These are phyloP conservation scores for Prunella vulgaris DNA, from an alignment of 257 asterid species.

Conservation along the genomic window DNA sequence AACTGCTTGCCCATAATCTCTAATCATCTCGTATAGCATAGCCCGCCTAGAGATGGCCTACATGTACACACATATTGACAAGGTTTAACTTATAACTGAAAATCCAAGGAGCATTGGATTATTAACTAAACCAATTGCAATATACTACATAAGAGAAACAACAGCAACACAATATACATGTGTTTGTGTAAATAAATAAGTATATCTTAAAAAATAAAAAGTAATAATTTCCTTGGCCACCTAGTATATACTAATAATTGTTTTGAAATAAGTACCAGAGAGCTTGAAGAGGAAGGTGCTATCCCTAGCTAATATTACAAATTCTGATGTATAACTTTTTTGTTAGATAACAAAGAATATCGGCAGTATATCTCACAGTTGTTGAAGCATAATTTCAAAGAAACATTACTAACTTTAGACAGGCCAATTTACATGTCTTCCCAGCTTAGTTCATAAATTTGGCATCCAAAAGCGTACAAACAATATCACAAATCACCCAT, in stretches of 20 bases:
- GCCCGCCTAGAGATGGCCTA: constrained; percentile 96
- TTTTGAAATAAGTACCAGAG: background rate
- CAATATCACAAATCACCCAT: background rate
- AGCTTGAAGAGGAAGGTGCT: constrained; percentile 2
- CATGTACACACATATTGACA: constrained; percentile 4
- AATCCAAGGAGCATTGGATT: background rate
- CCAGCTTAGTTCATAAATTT: background rate
- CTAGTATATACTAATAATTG: background rate
- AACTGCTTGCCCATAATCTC: constrained; percentile 87
- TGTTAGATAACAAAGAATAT: background rate
- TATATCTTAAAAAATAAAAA: too few relatives aligned
- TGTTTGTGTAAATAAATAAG: too few relatives aligned
- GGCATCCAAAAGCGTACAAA: background rate
- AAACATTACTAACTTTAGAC: constrained; percentile 2
- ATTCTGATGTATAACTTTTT: background rate
- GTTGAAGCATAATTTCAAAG: background rate
- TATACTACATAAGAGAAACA: background rate
- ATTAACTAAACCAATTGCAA: constrained; percentile 13
- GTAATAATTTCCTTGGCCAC: constrained; percentile 12
- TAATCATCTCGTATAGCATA: constrained; percentile 66
- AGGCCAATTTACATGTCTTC: background rate
- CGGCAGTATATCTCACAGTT: constrained; percentile 4
- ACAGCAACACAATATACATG: too few relatives aligned
- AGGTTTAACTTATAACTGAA: background rate
- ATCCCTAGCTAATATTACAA: background rate